These are phyloP conservation scores for Nephelium lappaceum DNA, from an alignment of 345 rosid species.

Conservation along the genomic window DNA sequence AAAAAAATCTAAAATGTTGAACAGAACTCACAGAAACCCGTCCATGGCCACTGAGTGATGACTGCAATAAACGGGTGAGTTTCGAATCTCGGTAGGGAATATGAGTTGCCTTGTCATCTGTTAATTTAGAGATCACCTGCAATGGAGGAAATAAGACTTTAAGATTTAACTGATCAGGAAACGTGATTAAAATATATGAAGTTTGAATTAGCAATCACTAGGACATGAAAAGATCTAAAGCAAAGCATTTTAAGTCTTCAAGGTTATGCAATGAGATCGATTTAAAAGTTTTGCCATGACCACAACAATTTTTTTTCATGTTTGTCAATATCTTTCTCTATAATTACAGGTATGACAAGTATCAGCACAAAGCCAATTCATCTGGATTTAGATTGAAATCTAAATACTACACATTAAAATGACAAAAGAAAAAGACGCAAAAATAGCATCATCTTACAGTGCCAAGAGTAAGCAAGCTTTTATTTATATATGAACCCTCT, in stretches of 20 bases:
- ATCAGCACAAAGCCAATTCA: slow-evolving; percentile 5
- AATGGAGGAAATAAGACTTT: slow-evolving; percentile 13
- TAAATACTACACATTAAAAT: slow-evolving; percentile 1
- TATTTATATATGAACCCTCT: slow-evolving; percentile 77
- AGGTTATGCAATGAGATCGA: not conserved
- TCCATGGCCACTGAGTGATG: slow-evolving; percentile 77
- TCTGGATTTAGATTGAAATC: not conserved
- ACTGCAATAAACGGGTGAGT: slow-evolving; percentile 71
- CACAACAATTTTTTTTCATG: not conserved
- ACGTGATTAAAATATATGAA: slow-evolving; percentile 8
- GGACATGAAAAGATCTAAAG: not conserved
- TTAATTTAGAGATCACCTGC: slow-evolving; percentile 71
- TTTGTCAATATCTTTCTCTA: not conserved
- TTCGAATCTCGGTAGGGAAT: slow-evolving; percentile 78
- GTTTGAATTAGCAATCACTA: slow-evolving; percentile 1
- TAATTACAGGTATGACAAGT: slow-evolving; percentile 5
- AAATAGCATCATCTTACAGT: slow-evolving; percentile 45
- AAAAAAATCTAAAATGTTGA: slow-evolving; percentile 7
- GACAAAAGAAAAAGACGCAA: not conserved
- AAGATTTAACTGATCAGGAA: not conserved
- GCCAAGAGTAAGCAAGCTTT: slow-evolving; percentile 76
- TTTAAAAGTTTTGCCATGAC: not conserved
- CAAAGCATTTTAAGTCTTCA: slow-evolving; percentile 15
- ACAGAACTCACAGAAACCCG: slow-evolving; percentile 58
- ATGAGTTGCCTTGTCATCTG: slow-evolving; percentile 67